Percentiles rank a stretch among this genome's conserved stretches.
Conservation (phyloP, 257 asterid species). For the Solanum pennellii region DNA sequence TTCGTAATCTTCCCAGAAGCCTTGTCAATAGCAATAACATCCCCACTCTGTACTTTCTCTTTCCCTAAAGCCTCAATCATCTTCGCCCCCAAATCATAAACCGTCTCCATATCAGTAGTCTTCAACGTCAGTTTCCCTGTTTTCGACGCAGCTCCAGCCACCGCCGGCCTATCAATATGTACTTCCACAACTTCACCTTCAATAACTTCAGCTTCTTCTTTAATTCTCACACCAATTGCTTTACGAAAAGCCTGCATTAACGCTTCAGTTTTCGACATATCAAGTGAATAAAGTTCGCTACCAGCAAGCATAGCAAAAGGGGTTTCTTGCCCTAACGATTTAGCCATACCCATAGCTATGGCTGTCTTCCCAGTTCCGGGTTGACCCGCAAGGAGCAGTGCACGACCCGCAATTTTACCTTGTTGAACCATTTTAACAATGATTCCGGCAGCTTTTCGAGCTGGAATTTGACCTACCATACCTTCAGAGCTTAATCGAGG, state of each 20-base stretch:
- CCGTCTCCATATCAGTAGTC: conserved; percentile 90
- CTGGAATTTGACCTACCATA: conserved; percentile 74
- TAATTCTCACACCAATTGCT: conserved; percentile 74
- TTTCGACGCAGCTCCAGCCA: conserved; percentile 66
- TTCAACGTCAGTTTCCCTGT: conserved; percentile 76
- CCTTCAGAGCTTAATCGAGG: conserved; percentile 71
- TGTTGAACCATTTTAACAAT: conserved; percentile 77
- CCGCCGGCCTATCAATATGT: conserved; percentile 72
- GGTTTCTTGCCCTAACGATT: conserved; percentile 78
- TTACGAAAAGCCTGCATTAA: conserved; percentile 84
- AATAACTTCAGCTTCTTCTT: conserved; percentile 82
- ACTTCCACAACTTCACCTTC: conserved; percentile 92
- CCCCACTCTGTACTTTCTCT: conserved; percentile 95
- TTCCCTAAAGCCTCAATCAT: conserved; percentile 89
- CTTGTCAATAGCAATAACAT: conserved; percentile 81
- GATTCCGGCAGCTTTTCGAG: conserved; percentile 82
- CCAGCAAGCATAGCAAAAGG: conserved; percentile 91
- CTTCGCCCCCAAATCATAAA: conserved; percentile 76
- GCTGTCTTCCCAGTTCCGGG: conserved; percentile 89
- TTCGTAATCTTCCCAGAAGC: conserved; percentile 84
- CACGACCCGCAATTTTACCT: conserved; percentile 74
- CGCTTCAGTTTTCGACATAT: conserved; percentile 90
- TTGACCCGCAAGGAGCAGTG: conserved; percentile 72
- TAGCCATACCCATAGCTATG: conserved; percentile 91
- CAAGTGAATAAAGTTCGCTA: conserved; percentile 79